These are phyloP conservation scores for Metahyphopichia silvanorum DNA, from an alignment of 805 yeast genomes.

Conservation along the genomic window DNA sequence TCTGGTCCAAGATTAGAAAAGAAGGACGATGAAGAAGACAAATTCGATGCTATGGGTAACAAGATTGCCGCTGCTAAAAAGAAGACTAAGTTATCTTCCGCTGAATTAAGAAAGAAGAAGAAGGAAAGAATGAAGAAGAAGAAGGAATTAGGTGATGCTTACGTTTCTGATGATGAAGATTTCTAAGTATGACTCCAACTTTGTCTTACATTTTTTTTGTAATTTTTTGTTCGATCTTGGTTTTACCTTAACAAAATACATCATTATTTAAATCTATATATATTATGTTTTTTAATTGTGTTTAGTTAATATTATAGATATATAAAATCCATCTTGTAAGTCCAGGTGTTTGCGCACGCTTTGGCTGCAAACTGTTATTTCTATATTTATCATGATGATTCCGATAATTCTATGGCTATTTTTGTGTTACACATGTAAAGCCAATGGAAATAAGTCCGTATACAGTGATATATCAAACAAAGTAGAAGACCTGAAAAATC, in stretches of 20 bases:
- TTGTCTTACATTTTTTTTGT: slow-evolving; percentile 2
- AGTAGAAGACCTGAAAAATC: too few species aligned
- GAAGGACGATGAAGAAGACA: slow-evolving; percentile 96
- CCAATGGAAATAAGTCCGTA: too few species aligned
- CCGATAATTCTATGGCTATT: too few species aligned
- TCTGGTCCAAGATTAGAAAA: slow-evolving; percentile 98
- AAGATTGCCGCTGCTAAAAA: slow-evolving; percentile 94
- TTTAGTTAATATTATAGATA: slow-evolving; percentile 9
- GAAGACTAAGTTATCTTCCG: slow-evolving; percentile 97
- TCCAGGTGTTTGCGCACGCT: too few species aligned
- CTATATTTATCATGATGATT: too few species aligned
- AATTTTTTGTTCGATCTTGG: slow-evolving; percentile 1
- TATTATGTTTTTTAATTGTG: slow-evolving; percentile 4
- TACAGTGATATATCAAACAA: too few species aligned
- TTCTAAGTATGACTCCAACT: slow-evolving; percentile 24
- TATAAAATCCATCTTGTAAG: slow-evolving; percentile 8
- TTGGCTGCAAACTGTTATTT: too few species aligned
- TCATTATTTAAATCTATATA: slow-evolving; percentile 5
- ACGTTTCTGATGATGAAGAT: slow-evolving; percentile 91
- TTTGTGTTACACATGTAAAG: too few species aligned
- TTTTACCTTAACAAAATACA: too few species aligned
- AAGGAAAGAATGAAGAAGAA: slow-evolving; percentile 99
- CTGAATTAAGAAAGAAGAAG: slow-evolving; percentile 99
- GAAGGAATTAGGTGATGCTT: slow-evolving; percentile 99
- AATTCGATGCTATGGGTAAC: slow-evolving; percentile 99